phyloP scores from a whole-genome alignment of 192 early-diverging fungal species.

The Backusella sp. region DNA sequence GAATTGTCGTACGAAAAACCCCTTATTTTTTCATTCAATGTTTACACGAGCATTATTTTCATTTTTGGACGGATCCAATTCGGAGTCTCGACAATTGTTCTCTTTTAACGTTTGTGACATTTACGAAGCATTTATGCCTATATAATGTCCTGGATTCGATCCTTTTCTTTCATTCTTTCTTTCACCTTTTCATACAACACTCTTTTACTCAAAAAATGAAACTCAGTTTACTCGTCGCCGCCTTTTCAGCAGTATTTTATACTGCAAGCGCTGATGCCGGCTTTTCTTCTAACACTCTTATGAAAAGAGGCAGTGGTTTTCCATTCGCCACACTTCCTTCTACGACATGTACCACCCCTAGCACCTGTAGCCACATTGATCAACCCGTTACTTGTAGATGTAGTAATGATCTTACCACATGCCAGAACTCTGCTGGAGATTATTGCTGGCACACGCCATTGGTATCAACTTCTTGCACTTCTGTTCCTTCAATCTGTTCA shows the following conservation, averaged over 20 bases:
- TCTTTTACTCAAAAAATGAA: constrained; percentile 1
- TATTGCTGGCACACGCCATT: constrained; percentile 24
- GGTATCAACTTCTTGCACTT: constrained; percentile 9
- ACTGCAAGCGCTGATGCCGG: not conserved
- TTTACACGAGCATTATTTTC: not conserved
- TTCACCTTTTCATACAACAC: not conserved
- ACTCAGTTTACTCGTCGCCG: constrained; percentile 5
- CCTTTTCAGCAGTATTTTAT: constrained; percentile 2
- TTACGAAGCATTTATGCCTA: not conserved
- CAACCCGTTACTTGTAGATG: constrained; percentile 18
- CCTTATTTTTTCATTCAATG: not conserved
- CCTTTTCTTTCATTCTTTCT: not conserved
- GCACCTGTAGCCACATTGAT: constrained; percentile 10
- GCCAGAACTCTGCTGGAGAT: not conserved
- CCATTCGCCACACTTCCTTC: constrained; percentile 18
- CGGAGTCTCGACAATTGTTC: not conserved
- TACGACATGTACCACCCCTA: constrained; percentile 8
- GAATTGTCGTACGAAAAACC: not conserved
- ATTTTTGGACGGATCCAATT: not conserved
- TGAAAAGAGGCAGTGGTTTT: constrained; percentile 21
- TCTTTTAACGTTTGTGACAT: not conserved
- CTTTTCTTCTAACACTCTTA: not conserved
- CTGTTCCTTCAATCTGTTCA: constrained; percentile 18
- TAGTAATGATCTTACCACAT: constrained; percentile 17
- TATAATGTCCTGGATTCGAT: not conserved